A percentile compares a stretch with the other conserved stretches of the same genome.
Evolutionary conservation across 2,329 filamentous ascomycete genomes (phyloP).

Genomic region (Aspergillus ochraceoroseus): DNA sequence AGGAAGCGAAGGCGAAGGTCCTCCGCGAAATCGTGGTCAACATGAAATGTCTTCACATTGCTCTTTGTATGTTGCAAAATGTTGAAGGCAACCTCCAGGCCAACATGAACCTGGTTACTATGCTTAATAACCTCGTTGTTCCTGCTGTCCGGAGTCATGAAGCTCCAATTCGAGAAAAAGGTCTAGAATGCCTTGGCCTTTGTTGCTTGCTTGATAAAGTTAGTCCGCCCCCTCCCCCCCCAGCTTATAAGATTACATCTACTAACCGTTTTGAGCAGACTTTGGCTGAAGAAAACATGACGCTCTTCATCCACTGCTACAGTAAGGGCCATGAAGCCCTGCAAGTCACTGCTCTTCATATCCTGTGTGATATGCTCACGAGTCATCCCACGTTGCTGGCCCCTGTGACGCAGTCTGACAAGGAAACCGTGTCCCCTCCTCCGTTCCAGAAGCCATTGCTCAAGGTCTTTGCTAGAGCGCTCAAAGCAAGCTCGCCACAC

Average conservation of each 20-base stretch:
- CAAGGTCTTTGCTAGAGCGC: slow-evolving; percentile 78
- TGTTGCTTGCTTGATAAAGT: slow-evolving; percentile 85
- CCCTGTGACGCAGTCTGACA: slow-evolving; percentile 41
- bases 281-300: slow-evolving; percentile 85
- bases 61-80: slow-evolving; percentile 95
- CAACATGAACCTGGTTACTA: slow-evolving; percentile 88
- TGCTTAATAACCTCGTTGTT: slow-evolving; percentile 95
- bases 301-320: slow-evolving; percentile 93
- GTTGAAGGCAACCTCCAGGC: slow-evolving; percentile 81
- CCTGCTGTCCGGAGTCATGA: slow-evolving; percentile 92
- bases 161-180: slow-evolving; percentile 83
- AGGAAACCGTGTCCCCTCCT: slow-evolving; percentile 48
- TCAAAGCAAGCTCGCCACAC: slow-evolving; percentile 65
- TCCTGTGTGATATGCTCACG: slow-evolving; percentile 86
- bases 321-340: slow-evolving; percentile 84
- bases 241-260: neutral
- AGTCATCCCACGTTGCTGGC: slow-evolving; percentile 78
- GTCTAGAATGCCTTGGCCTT: slow-evolving; percentile 80
- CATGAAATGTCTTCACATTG: slow-evolving; percentile 96
- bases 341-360: slow-evolving; percentile 84
- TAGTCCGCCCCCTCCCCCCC: slow-evolving; percentile 18
- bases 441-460: slow-evolving; percentile 60
- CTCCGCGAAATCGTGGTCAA: slow-evolving; percentile 90
- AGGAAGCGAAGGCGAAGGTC: slow-evolving; percentile 62
- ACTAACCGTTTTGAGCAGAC: slow-evolving; percentile 46